phyloP scores from a whole-genome alignment of 441 rosid genomes.

The Syzygium syzygioides region DNA sequence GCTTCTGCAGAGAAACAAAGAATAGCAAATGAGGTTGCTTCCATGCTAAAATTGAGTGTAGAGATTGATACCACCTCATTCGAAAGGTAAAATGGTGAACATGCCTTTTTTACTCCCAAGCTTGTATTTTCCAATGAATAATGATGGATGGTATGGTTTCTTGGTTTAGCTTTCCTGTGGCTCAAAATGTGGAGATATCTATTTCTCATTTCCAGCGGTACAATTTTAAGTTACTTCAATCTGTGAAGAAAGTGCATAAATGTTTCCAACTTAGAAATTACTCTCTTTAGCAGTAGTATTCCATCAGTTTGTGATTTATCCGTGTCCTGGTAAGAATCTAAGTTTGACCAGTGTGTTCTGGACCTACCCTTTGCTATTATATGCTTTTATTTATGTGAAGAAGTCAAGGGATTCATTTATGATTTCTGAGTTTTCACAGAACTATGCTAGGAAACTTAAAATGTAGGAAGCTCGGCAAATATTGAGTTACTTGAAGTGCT shows the following conservation, averaged over 20 bases:
- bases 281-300: not conserved
- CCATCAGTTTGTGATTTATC: not conserved
- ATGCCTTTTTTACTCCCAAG: not conserved
- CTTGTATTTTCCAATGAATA: not conserved
- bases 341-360: not conserved
- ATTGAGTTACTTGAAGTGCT: not conserved
- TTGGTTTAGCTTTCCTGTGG: not conserved
- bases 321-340: not conserved
- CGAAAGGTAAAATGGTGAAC: constrained; percentile 45
- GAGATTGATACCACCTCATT: constrained; percentile 68
- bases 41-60: constrained; percentile 75
- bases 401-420: not conserved
- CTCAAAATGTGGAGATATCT: not conserved
- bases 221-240: not conserved
- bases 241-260: not conserved
- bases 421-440: not conserved
- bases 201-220: not conserved
- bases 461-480: not conserved
- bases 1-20: constrained; percentile 82
- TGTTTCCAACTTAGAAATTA: not conserved
- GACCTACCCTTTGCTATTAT: not conserved
- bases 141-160: not conserved
- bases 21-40: constrained; percentile 90
- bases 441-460: not conserved
- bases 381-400: not conserved